Conservation (phyloP, 2,329 filamentous ascomycete species). For the Triangularia setosa region DNA sequence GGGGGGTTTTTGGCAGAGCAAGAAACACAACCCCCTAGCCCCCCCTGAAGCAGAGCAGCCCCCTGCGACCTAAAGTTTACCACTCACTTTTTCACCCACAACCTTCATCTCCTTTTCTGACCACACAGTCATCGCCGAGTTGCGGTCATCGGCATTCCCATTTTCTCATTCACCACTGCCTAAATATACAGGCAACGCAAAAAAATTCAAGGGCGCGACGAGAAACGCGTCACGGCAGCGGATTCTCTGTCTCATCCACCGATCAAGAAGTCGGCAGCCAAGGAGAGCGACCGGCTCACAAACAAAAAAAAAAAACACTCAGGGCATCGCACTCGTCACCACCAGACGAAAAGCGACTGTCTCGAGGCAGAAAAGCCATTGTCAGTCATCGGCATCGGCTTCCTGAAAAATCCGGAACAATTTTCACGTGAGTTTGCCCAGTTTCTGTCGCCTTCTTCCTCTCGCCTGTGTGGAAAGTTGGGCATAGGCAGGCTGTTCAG, state of each 20-base stretch:
- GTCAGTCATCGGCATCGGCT: background rate
- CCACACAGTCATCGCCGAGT: background rate
- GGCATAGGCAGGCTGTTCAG: slow-evolving; percentile 5
- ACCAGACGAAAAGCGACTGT: background rate
- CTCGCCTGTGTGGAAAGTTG: background rate
- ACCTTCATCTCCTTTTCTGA: background rate
- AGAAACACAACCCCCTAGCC: background rate
- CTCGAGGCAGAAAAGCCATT: background rate
- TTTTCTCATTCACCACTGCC: background rate
- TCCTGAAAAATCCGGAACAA: background rate
- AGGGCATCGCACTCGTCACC: background rate
- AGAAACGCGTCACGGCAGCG: slow-evolving; percentile 6
- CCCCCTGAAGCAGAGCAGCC: slow-evolving; percentile 3
- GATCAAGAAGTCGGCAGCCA: background rate
- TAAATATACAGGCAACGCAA: background rate
- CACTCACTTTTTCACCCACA: slow-evolving; percentile 1
- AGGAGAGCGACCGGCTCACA: background rate
- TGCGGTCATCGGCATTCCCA: background rate
- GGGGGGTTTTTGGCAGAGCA: background rate
- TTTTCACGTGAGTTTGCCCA: background rate
- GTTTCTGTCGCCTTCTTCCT: background rate
- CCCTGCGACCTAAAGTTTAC: slow-evolving; percentile 16
- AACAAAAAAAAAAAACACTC: background rate
- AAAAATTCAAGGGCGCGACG: background rate
- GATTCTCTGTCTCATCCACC: background rate